Percentiles rank a stretch among this genome's conserved stretches.
These are phyloP conservation scores for Penicillium italicum DNA, from an alignment of 2,329 filamentous ascomycete genomes.

Conservation along the genomic window DNA sequence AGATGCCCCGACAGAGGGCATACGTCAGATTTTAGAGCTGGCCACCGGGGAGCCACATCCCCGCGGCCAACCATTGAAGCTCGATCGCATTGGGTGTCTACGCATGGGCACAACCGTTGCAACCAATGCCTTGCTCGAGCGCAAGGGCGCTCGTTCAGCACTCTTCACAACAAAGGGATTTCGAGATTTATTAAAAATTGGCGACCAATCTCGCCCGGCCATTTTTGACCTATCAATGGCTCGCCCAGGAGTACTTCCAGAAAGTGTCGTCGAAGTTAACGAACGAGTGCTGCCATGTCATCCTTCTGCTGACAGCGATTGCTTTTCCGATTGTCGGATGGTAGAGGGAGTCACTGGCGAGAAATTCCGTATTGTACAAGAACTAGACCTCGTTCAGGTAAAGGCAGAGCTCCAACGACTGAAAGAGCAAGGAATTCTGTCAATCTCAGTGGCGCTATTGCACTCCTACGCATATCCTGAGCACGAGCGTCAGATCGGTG, in stretches of 20 bases:
- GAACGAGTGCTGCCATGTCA: conserved; percentile 79
- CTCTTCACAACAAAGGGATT: conserved; percentile 86
- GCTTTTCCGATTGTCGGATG: conserved; percentile 62
- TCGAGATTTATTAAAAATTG: conserved; percentile 80
- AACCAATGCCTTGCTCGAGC: conserved; percentile 82
- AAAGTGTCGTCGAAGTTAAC: conserved; percentile 77
- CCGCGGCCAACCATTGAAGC: conserved; percentile 34
- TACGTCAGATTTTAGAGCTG: conserved; percentile 64
- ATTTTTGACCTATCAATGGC: conserved; percentile 87
- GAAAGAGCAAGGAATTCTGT: conserved; percentile 66
- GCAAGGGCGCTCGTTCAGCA: conserved; percentile 83
- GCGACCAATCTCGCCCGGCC: conserved; percentile 82
- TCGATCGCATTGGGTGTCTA: conserved; percentile 51
- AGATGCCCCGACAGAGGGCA: conserved; percentile 67
- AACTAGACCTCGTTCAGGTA: conserved; percentile 53
- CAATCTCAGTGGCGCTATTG: conserved; percentile 82
- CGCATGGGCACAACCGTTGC: conserved; percentile 94
- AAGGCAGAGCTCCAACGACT: conserved; percentile 62
- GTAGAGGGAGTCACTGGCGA: conserved; percentile 58
- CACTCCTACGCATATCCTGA: conserved; percentile 86
- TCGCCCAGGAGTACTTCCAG: conserved; percentile 82
- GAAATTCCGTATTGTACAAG: conserved; percentile 64
- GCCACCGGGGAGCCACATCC: conserved; percentile 37
- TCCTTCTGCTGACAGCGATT: conserved; percentile 61
- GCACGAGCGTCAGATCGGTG: conserved; percentile 76